A percentile compares a stretch with the other conserved stretches of the same genome.
Evolutionary conservation across 768 basidiomycete species (phyloP).

Genomic region (Phallus indusiatus): DNA sequence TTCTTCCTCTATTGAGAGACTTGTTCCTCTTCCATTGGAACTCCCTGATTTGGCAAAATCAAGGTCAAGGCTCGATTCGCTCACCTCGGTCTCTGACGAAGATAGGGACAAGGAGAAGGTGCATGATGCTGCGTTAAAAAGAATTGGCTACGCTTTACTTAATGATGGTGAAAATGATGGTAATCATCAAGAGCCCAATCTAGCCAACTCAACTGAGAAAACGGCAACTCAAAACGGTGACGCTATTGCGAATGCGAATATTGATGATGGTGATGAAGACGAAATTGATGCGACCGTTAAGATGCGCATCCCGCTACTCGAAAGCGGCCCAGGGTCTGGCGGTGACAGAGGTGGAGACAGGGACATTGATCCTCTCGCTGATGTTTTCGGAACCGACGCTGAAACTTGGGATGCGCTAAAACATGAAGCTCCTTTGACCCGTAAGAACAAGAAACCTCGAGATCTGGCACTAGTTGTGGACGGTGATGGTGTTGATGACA

Average conservation of each 20-base stretch:
- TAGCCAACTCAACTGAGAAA: neutral
- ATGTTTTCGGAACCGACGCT: slow-evolving; percentile 55
- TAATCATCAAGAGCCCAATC: slow-evolving; percentile 14
- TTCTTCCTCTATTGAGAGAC: neutral
- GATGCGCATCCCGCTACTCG: slow-evolving; percentile 20
- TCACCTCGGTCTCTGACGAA: neutral
- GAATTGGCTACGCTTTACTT: slow-evolving; percentile 3
- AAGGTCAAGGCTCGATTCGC: neutral
- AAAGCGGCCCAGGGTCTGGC: too few species aligned
- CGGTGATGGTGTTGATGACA: slow-evolving; percentile 4
- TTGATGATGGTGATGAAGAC: slow-evolving; percentile 19
- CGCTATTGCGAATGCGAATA: slow-evolving; percentile 9
- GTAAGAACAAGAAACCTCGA: neutral
- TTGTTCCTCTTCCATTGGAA: neutral
- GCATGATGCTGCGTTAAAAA: neutral
- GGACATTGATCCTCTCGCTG: slow-evolving; percentile 42
- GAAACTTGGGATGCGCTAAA: slow-evolving; percentile 53
- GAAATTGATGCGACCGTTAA: slow-evolving; percentile 32
- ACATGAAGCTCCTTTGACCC: neutral
- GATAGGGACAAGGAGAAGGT: neutral
- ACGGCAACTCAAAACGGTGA: slow-evolving; percentile 17
- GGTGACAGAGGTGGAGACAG: slow-evolving; percentile 13
- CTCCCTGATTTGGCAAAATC: neutral
- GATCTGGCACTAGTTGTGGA: slow-evolving; percentile 30
- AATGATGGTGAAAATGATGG: slow-evolving; percentile 24